A percentile compares a stretch with the other conserved stretches of the same genome.
These are phyloP conservation scores for Boletus tylopilopsis DNA, from an alignment of 768 basidiomycete species.

Conservation along the genomic window DNA sequence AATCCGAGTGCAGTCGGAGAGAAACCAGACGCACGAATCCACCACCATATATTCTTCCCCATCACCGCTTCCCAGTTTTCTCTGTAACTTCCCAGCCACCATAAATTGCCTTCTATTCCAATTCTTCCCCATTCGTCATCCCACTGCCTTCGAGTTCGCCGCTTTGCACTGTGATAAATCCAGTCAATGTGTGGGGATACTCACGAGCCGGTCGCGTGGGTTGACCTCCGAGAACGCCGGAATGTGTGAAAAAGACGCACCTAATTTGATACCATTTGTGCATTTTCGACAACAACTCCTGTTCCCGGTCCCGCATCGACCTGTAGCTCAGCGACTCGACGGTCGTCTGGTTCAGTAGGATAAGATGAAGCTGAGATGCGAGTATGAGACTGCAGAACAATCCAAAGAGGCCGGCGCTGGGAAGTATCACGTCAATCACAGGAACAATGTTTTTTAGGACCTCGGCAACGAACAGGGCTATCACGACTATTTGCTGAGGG, in stretches of 20 bases:
- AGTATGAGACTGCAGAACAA: conserved; percentile 64
- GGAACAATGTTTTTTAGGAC: no score
- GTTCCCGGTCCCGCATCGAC: conserved; percentile 64
- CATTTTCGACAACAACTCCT: conserved; percentile 43
- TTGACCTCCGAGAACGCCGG: not conserved
- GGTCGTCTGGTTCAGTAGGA: conserved; percentile 66
- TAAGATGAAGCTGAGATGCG: conserved; percentile 56
- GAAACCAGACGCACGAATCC: conserved; percentile 72
- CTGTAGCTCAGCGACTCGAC: conserved; percentile 68
- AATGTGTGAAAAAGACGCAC: conserved; percentile 37
- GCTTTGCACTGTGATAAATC: conserved; percentile 43
- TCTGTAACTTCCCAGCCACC: conserved; percentile 68
- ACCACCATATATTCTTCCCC: conserved; percentile 64
- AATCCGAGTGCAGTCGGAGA: not conserved
- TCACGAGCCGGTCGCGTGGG: not conserved
- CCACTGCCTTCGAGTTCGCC: conserved; percentile 48
- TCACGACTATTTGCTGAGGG: conserved; percentile 65
- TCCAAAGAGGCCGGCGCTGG: conserved; percentile 65
- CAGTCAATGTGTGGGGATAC: not conserved
- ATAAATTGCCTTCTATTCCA: conserved; percentile 75
- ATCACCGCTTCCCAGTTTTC: conserved; percentile 80
- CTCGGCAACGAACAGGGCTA: conserved; percentile 60
- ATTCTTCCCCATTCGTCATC: conserved; percentile 80
- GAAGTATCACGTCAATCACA: conserved; percentile 4
- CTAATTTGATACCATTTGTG: conserved; percentile 51